These are phyloP conservation scores for Sabuloglossum arenarium DNA, from an alignment of 495 filamentous ascomycete species.

Conservation along the genomic window DNA sequence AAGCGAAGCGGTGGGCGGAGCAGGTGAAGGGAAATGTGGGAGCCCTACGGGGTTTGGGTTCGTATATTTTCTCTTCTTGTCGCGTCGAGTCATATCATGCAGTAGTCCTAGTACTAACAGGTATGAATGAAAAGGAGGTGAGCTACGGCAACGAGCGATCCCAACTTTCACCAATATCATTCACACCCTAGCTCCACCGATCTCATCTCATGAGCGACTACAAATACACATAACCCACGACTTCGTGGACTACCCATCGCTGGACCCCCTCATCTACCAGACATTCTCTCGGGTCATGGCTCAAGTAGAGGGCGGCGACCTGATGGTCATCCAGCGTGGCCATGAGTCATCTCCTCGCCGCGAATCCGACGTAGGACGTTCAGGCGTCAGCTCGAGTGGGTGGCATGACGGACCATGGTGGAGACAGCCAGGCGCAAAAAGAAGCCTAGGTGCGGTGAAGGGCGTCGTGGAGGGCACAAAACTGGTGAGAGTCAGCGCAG, in stretches of 20 bases:
- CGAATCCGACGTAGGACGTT: constrained; percentile 35
- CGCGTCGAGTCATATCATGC: neutral
- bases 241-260: constrained; percentile 75
- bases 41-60: constrained; percentile 62
- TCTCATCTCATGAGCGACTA: constrained; percentile 91
- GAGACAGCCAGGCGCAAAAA: constrained; percentile 45
- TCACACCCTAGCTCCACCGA: constrained; percentile 86
- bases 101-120: neutral
- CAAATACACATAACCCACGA: constrained; percentile 97
- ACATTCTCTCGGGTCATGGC: constrained; percentile 96
- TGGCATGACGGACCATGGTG: constrained; percentile 97
- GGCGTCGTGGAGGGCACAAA: constrained; percentile 77
- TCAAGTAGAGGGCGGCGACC: constrained; percentile 91
- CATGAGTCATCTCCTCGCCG: constrained; percentile 58
- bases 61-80: constrained; percentile 9
- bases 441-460: constrained; percentile 59
- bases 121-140: constrained; percentile 41
- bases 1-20: constrained; percentile 87
- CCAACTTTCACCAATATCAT: constrained; percentile 91
- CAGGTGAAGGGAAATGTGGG: constrained; percentile 87
- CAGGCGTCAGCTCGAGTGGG: constrained; percentile 29
- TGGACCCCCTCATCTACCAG: constrained; percentile 80
- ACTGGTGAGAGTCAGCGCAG: constrained; percentile 67
- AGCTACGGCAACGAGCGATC: constrained; percentile 69
- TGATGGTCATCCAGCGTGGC: constrained; percentile 88